Evolutionary conservation across 257 asterid genomes (phyloP).

Genomic region (Nyctanthes arbortristis): DNA sequence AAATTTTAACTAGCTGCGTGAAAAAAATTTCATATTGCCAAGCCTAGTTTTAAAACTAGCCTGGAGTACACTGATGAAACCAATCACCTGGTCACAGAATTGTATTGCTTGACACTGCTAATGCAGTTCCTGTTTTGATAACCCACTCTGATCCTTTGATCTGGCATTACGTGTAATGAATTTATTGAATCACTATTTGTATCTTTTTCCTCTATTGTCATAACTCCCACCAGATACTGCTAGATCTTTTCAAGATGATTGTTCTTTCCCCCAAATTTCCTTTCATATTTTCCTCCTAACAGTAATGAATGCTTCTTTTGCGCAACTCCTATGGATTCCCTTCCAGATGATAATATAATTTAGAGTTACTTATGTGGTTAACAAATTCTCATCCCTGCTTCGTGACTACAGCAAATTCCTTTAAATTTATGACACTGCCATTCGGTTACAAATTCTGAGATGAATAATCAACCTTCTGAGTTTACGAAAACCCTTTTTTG

Average conservation of each 20-base stretch:
- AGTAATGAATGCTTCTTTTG: background rate
- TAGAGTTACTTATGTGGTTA: background rate
- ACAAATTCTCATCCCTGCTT: background rate
- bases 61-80: background rate
- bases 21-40: slow-evolving; percentile 1
- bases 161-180: background rate
- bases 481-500: slow-evolving; percentile 7
- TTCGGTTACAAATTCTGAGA: background rate
- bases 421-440: background rate
- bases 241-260: background rate
- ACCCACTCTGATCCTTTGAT: background rate
- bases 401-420: background rate
- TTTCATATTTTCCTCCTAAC: slow-evolving; percentile 2
- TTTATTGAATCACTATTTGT: background rate
- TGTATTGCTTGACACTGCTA: background rate
- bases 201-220: background rate
- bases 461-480: background rate
- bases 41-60: background rate
- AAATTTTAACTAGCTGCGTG: background rate
- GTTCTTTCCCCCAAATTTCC: background rate
- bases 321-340: background rate
- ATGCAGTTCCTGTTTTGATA: no score
- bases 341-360: background rate
- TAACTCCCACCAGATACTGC: background rate
- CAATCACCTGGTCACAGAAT: background rate